Base-by-base conservation (phyloP, 306 rosid genomes). In the Castanea mollissima region DNA sequence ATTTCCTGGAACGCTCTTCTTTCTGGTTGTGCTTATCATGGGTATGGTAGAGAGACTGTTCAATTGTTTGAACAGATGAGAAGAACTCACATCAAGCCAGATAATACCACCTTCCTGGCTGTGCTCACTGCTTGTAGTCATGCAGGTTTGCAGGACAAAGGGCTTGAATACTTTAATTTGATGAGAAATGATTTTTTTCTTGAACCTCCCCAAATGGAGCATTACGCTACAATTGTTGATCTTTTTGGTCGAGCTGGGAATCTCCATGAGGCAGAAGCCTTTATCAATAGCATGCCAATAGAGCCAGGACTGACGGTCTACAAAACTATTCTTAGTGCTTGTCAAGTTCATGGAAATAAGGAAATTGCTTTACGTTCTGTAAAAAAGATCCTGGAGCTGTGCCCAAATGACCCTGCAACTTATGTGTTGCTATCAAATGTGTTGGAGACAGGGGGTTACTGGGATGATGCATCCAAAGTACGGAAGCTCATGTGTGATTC, bases 91-190 rank as follows among this genome's bases (percentile, higher is more conserved):
- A 31, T 85, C 71, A 78, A 76, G 83, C 87, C 87, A 8, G 71
- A 88, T 63, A 41, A 76, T 63, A 80, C 82, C 77, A 81, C 91
- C 20, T 88, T 85, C 79, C 83, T 85, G 34, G 76, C 80, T 55
- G 83, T 88, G 65, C 83, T 88, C 72, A 85, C 81, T 27, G 87
- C 91, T 19, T 88, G 86, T 64, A 85, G 89, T 51, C 91, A 81
- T 74, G 86, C 71, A 3, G 91, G 89, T 76, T 78, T 88, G 81
- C 57, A 77, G 60, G 84, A 88, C 74, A 77, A 79, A 79, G 88
- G 88, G 69, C 76, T 86, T 0, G 78, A 82, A 77, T 86, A 84
- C 73, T 88, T 88, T 78, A 55, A 80, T 67, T 71, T 81, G 74
- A 83, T 86, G 88, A 69, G 59, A 77, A 70, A 77, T 55, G 72